Base-by-base conservation (phyloP, 129 eudicot genomes). In the Heracleum sosnowskyi region DNA sequence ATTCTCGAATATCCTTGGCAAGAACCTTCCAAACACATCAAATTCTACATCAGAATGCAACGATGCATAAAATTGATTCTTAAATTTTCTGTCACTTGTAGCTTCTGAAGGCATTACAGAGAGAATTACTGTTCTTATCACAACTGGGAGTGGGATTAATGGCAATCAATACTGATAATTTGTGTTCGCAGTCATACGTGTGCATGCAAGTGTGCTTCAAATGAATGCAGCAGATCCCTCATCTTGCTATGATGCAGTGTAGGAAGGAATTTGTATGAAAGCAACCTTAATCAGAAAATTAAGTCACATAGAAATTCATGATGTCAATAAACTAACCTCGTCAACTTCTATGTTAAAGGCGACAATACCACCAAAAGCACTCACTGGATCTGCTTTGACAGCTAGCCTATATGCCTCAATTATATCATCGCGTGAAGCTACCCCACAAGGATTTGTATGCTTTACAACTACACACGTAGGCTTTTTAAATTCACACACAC, bases 361-460 rank as follows among this genome's bases (percentile, higher is more conserved):
- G 3, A 96, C 99, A 74, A 96, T 96, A 74, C 99, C 97, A 85
- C 99, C 99, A 85, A 96, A 96, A 24, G 97, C 97, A 87, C 99
- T 96, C 46, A 96, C 97, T 31, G 99, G 97, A 73, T 96, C 99
- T 0, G 96, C 99, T 86, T 87, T 90, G 41, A 96, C 99, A 74
- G 99, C 97, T 64, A 96, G 84, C 72, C 96, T 86, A 75, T 96
- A 96, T 39, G 99, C 99, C 85, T 96, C 97, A 74, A 96, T 84
- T 44, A 92, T 90, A 79, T 96, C 88, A 74, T 87, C 88, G 63
- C 97, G 97, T 49, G 97, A 90, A 78, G 99, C 99, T 39, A 96
- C 97, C 69, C 99, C 99, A 81, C 99, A 96, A 33, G 99, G 97
- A 79, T 96, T 96, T 76, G 99, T 92, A 69, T 96, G 99, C 85